These are phyloP conservation scores for Cyclanthera cordifolia DNA, from an alignment of 306 rosid genomes.

Conservation along the genomic window DNA sequence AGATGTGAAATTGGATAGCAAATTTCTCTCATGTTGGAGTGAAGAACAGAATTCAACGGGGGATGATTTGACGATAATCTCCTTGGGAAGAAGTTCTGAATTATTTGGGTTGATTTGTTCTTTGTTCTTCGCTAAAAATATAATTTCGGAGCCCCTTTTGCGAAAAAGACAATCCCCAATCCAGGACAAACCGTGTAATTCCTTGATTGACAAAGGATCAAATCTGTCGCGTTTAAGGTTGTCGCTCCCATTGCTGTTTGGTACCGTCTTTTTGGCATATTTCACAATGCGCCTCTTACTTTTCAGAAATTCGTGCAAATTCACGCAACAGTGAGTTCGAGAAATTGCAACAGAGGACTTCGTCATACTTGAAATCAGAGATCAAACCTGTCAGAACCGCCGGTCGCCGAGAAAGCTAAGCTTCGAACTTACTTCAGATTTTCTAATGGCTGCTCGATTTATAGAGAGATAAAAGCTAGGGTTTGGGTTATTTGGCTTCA, in stretches of 20 bases:
- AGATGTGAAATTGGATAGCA: neutral
- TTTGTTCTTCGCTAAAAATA: neutral
- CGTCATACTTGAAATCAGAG: too few species aligned
- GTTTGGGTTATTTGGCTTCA: too few species aligned
- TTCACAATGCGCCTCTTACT: neutral
- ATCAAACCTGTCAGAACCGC: too few species aligned
- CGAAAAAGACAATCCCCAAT: neutral
- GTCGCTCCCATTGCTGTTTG: neutral
- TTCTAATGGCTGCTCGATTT: too few species aligned
- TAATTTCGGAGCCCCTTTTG: neutral
- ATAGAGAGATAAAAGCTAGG: too few species aligned
- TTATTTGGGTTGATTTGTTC: neutral
- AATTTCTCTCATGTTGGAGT: neutral
- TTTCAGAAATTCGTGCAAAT: neutral
- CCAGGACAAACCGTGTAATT: neutral
- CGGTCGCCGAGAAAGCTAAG: too few species aligned
- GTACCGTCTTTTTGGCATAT: neutral
- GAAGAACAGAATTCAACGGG: neutral
- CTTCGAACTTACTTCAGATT: too few species aligned
- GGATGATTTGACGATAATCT: neutral
- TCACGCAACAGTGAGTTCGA: too few species aligned
- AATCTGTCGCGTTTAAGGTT: neutral
- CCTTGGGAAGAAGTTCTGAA: neutral
- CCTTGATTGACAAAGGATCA: neutral
- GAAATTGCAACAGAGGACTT: too few species aligned